Percentiles rank a stretch among this genome's conserved stretches.
Evolutionary conservation across 192 early-diverging fungal genomes (phyloP).

Genomic region (Entomortierella lignicola): DNA sequence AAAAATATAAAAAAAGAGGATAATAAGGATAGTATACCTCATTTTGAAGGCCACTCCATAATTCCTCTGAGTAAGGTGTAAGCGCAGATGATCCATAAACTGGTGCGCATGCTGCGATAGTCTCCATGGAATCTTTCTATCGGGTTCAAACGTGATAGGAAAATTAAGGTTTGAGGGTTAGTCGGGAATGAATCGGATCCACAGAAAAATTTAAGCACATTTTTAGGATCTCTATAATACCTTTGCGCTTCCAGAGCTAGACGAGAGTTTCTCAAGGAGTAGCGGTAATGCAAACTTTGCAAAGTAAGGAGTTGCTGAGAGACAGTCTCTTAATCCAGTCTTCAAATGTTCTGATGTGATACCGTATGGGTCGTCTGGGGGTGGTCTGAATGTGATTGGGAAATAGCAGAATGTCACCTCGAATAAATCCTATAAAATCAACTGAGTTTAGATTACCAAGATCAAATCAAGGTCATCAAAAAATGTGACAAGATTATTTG

Average conservation of each 20-base stretch:
- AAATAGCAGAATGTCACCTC: conserved; percentile 99
- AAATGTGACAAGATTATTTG: too few species aligned
- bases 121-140: conserved; percentile 92
- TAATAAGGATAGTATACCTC: conserved; percentile 69
- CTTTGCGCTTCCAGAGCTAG: conserved; percentile 89
- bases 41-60: conserved; percentile 81
- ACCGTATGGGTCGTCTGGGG: conserved; percentile 93
- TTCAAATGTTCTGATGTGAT: conserved; percentile 96
- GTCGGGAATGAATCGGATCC: conserved; percentile 13
- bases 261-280: conserved; percentile 91
- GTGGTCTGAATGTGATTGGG: conserved; percentile 98
- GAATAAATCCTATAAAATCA: conserved; percentile 79
- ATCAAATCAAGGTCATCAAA: background rate
- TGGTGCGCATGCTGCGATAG: conserved; percentile 79
- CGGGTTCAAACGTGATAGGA: conserved; percentile 21
- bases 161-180: conserved; percentile 30
- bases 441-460: background rate
- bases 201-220: conserved; percentile 6
- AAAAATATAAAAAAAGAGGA: background rate
- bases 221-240: conserved; percentile 44
- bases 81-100: conserved; percentile 81
- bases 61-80: conserved; percentile 70
- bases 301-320: conserved; percentile 83
- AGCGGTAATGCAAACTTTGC: conserved; percentile 86
- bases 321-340: conserved; percentile 76